Conservation (phyloP, 495 filamentous ascomycete species). For the Xylaria intraflava region DNA sequence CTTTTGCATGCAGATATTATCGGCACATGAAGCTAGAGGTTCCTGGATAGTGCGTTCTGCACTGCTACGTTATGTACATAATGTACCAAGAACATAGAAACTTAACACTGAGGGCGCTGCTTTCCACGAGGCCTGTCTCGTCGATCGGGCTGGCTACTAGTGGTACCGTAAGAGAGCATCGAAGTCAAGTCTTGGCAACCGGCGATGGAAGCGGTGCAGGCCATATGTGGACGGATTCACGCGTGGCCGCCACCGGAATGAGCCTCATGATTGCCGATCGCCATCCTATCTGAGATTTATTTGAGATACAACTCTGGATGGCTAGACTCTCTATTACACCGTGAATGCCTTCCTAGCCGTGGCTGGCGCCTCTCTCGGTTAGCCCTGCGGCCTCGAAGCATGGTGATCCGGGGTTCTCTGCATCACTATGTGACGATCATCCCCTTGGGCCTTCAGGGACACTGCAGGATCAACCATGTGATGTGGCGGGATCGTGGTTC, state of each 20-base stretch:
- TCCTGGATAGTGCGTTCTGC: too few species aligned
- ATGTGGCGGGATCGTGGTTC: background rate
- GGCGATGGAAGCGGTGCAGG: background rate
- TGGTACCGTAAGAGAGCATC: background rate
- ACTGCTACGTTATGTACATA: too few species aligned
- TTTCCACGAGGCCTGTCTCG: background rate
- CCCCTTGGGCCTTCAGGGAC: background rate
- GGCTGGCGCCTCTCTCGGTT: background rate
- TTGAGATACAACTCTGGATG: background rate
- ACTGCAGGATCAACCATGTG: background rate
- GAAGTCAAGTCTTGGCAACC: background rate
- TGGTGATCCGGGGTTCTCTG: slow-evolving; percentile 10
- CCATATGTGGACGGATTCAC: background rate
- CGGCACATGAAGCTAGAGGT: too few species aligned
- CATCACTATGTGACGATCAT: slow-evolving; percentile 1
- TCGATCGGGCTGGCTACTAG: background rate
- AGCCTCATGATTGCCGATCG: background rate
- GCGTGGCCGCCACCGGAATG: background rate
- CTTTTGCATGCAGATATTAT: too few species aligned
- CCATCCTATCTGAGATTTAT: slow-evolving; percentile 9
- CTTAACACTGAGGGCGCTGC: too few species aligned
- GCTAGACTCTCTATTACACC: background rate
- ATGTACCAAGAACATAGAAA: too few species aligned
- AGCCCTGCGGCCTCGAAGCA: background rate
- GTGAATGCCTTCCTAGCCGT: background rate